Base-by-base conservation (phyloP, 2,329 filamentous ascomycete species). In the Hypoxylon sp. region DNA sequence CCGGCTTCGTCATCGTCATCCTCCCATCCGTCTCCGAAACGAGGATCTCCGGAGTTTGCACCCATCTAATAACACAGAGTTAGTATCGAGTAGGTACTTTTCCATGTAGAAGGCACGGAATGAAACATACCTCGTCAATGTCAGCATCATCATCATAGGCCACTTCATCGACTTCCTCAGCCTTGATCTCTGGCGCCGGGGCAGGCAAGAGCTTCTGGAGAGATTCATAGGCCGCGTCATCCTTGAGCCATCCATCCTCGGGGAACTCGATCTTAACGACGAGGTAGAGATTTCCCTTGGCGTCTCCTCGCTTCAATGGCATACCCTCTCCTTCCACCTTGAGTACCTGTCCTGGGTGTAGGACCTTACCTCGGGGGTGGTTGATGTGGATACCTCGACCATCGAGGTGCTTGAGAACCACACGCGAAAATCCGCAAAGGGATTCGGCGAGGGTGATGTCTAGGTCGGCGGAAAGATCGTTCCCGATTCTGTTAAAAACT, bases 261-360 rank as follows among this genome's bases (percentile, higher is more conserved):
- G 96, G 96, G 83, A 98, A 98, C 60, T 93, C 88, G 70, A 99
- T 87, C 75, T 96, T 91, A 71, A 98, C 91, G 39, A 92, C 84
- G 46, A 99, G 85, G 81, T 95, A 99, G 17, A 99, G 84, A 76
- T 98, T 94, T 47, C 96, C 96, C 78, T 90, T 94, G 3, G 83
- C 77, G 42, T 99, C 96, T 70, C 91, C 93, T 63, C 91, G 90
- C 86, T 98, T 98, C 74, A 91, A 81, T 1, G 96, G 96, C 96
- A 99, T 99, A 67, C 96, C 96, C 83, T 99, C 96, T 26, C 94
- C 94, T 1, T 86, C 81, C 0, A 99, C 84, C 84, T 94, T 97
- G 74, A 99, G 86, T 6, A 95, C 88, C 78, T 99, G 93, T 26
- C 90, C 91, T 0, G 96, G 94, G 26, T 90, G 89, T 37, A 99